phyloP scores from a whole-genome alignment of 192 early-diverging fungal genomes.

The Chytriomyces sp. region DNA sequence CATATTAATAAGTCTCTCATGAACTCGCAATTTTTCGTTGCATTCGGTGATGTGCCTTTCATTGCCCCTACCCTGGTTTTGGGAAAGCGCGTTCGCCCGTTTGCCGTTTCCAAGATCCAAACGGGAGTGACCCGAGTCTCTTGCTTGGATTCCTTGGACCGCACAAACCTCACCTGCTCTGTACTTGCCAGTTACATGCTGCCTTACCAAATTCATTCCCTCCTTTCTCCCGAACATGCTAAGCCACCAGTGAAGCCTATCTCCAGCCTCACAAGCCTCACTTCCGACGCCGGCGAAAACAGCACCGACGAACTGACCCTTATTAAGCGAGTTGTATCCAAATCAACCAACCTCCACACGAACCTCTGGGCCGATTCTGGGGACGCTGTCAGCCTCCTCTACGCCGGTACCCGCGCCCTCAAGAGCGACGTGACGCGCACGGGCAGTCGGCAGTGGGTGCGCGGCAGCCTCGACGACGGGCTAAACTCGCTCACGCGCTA shows the following conservation, averaged over 20 bases:
- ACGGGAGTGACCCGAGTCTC: slow-evolving; percentile 53
- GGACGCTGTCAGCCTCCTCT: slow-evolving; percentile 54
- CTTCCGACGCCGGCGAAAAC: slow-evolving; percentile 37
- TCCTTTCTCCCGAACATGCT: slow-evolving; percentile 22
- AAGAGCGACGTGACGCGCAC: slow-evolving; percentile 48
- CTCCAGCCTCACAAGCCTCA: slow-evolving; percentile 33
- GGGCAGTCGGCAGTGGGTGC: slow-evolving; percentile 42
- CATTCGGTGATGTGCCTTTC: slow-evolving; percentile 50
- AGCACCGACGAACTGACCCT: background rate
- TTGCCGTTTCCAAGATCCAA: slow-evolving; percentile 34
- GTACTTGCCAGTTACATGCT: slow-evolving; percentile 53
- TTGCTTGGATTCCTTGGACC: slow-evolving; percentile 59
- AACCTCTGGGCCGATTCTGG: slow-evolving; percentile 61
- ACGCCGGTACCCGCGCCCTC: slow-evolving; percentile 59
- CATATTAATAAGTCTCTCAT: slow-evolving; percentile 48
- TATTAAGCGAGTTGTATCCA: background rate
- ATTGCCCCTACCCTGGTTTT: background rate
- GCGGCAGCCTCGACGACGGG: slow-evolving; percentile 50
- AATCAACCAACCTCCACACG: slow-evolving; percentile 17
- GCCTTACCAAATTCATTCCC: slow-evolving; percentile 48
- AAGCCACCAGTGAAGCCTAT: slow-evolving; percentile 16
- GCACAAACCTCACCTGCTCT: slow-evolving; percentile 59
- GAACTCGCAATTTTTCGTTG: slow-evolving; percentile 51
- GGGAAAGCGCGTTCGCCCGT: slow-evolving; percentile 9
- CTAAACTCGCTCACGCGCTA: slow-evolving; percentile 58